Percentiles rank a stretch among this genome's conserved stretches.
phyloP scores from a whole-genome alignment of 2,329 filamentous ascomycete genomes.

The Sarocladium strictum region DNA sequence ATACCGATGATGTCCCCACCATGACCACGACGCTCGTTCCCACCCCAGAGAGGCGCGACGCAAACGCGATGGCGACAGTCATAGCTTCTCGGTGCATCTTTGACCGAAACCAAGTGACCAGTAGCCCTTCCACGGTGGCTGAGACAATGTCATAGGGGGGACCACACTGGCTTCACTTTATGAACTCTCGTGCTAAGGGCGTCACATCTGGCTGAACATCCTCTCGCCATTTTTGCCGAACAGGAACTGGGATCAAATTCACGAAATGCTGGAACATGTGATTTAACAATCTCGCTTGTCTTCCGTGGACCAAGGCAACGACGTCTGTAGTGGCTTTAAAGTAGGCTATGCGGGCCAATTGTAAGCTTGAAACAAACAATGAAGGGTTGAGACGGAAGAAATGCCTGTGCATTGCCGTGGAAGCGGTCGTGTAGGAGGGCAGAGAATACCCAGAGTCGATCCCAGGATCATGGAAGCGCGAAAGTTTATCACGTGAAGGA shows the following conservation, averaged over 20 bases:
- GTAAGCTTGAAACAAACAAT: not conserved
- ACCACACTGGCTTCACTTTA: too few relatives aligned
- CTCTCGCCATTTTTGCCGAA: too few relatives aligned
- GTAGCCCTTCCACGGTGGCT: too few relatives aligned
- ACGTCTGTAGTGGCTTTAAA: not conserved
- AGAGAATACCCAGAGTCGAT: not conserved
- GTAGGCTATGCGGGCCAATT: conserved; percentile 1
- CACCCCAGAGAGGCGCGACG: too few relatives aligned
- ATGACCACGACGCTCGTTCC: not conserved
- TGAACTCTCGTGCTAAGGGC: too few relatives aligned
- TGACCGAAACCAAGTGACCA: too few relatives aligned
- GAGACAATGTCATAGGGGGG: too few relatives aligned
- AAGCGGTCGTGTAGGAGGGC: conserved; percentile 4
- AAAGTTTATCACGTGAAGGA: not conserved
- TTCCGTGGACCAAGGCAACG: not conserved
- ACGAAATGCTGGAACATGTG: too few relatives aligned
- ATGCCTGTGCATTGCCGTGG: not conserved
- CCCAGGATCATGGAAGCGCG: not conserved
- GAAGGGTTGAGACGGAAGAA: not conserved
- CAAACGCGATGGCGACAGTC: too few relatives aligned
- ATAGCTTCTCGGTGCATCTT: too few relatives aligned
- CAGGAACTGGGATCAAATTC: too few relatives aligned
- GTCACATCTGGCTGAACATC: too few relatives aligned
- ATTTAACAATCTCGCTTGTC: not conserved
- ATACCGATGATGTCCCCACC: not conserved